Evolutionary conservation across 345 rosid genomes (phyloP), one percentile per base, ranked within the genome.

Genomic region (Hirschfeldia incana): DNA sequence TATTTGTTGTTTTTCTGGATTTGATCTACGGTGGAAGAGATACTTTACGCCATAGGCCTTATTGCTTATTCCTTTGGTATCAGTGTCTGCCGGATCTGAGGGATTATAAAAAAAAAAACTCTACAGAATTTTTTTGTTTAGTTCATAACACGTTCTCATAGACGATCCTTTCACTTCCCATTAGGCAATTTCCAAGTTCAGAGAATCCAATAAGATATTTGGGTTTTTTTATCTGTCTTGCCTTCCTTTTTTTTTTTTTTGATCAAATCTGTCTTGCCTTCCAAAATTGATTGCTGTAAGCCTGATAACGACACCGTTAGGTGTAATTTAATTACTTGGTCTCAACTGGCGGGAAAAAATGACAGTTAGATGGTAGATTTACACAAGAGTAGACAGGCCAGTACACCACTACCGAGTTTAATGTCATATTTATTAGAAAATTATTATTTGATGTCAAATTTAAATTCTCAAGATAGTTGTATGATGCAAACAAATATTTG

Each of bases 281-380:
- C n/a, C 64, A 65, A 58, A 61, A 73, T 73, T 73, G 29, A 79
- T 60, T 73, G 78, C 70, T 61, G 30, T 30, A 17, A 70, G 57
- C 59, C 44, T 53, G 27, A 77, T 70, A 57, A 78, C 65, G 73
- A 59, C 9, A 42, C 37, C 30, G 64, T 63, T 63, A 32, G 67
- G 8, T 63, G 42, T 32, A 32, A 30, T 37, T 63, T 32, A 63
- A 63, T 13, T 30, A 13, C 11, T 12, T 63, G 32, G 42, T 5
- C 12, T 37, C 26, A 8, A 6, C 33, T 32, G 67, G 42, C 39
- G 26, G 9, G 17, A 37, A 37, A 37, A 37, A 8, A 21, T 37
- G 15, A 32, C 12, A 16, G 78, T 79, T 73, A 49, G 78, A 69
- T 73, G 78, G 78, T 33, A 73, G 78, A 44, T 59, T 60, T 67